phyloP scores from a whole-genome alignment of 2,329 filamentous ascomycete genomes.

The Fusarium torulosum region DNA sequence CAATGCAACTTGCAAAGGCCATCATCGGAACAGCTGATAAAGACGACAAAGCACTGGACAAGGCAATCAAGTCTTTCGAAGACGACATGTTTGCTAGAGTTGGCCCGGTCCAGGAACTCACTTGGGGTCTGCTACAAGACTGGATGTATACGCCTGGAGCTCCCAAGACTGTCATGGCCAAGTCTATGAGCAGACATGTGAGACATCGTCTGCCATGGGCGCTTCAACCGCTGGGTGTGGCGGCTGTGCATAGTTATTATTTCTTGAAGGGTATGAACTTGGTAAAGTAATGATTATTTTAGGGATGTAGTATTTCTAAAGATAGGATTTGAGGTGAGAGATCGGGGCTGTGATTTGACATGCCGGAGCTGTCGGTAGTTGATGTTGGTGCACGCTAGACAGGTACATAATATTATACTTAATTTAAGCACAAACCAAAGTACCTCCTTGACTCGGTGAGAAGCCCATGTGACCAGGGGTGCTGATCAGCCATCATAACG shows the following conservation, averaged over 20 bases:
- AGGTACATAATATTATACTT: slow-evolving; percentile 16
- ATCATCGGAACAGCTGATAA: slow-evolving; percentile 52
- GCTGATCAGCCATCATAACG: slow-evolving; percentile 43
- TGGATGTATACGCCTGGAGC: slow-evolving; percentile 63
- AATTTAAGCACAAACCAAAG: neutral
- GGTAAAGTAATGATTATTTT: slow-evolving; percentile 12
- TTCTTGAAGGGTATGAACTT: slow-evolving; percentile 39
- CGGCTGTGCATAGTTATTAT: slow-evolving; percentile 48
- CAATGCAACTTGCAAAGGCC: slow-evolving; percentile 60
- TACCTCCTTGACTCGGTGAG: slow-evolving; percentile 9
- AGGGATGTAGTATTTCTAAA: neutral
- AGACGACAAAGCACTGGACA: slow-evolving; percentile 49
- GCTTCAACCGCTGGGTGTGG: slow-evolving; percentile 50
- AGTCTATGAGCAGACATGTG: slow-evolving; percentile 50
- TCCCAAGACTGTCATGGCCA: slow-evolving; percentile 59
- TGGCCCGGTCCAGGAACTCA: slow-evolving; percentile 55
- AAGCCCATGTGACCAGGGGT: slow-evolving; percentile 44
- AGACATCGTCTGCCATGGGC: slow-evolving; percentile 49
- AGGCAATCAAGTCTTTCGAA: slow-evolving; percentile 54
- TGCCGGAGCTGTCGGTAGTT: slow-evolving; percentile 6
- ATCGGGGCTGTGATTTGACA: neutral
- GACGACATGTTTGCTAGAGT: slow-evolving; percentile 56
- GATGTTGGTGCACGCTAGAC: slow-evolving; percentile 14
- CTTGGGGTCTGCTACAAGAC: slow-evolving; percentile 60
- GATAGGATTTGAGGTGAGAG: neutral